A percentile compares a stretch with the other conserved stretches of the same genome.
Conservation (phyloP, 2,329 filamentous ascomycete genomes). For the Phoma sp. region DNA sequence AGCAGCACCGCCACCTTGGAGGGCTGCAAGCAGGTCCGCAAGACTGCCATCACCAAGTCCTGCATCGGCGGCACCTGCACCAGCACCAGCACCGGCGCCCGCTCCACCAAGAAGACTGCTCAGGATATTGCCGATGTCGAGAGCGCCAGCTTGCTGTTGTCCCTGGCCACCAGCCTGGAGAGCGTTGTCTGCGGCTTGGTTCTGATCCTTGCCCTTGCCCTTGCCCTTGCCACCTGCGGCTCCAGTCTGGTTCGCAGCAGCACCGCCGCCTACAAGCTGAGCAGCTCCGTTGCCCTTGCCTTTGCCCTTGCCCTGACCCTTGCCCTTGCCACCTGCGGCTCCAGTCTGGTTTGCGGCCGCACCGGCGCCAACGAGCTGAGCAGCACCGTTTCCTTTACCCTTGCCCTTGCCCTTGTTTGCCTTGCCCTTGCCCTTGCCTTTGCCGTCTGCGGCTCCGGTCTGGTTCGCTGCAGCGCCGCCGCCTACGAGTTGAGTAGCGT, state of each 20-base stretch:
- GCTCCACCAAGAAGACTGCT: conserved; percentile 14
- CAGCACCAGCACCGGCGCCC: conserved; percentile 10
- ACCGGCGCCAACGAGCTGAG: too few species aligned
- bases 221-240: conserved; percentile 5
- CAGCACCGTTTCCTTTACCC: conserved; percentile 4
- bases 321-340: too few species aligned
- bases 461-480: conserved; percentile 7
- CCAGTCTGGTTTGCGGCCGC: too few species aligned
- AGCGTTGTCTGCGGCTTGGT: conserved; percentile 5
- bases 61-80: not conserved
- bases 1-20: not conserved
- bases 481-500: conserved; percentile 8
- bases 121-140: conserved; percentile 3
- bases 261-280: conserved; percentile 1
- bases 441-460: conserved; percentile 4
- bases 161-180: conserved; percentile 3
- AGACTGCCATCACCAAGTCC: not conserved
- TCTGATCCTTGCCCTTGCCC: conserved; percentile 1
- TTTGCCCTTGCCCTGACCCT: too few species aligned
- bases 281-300: not conserved
- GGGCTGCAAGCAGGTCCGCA: not conserved
- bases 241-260: conserved; percentile 8
- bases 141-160: conserved; percentile 13
- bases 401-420: conserved; percentile 12
- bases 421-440: conserved; percentile 8